Base-by-base conservation (phyloP, 1,139 yeast species). In the Lodderomyces metapsilosis region DNA sequence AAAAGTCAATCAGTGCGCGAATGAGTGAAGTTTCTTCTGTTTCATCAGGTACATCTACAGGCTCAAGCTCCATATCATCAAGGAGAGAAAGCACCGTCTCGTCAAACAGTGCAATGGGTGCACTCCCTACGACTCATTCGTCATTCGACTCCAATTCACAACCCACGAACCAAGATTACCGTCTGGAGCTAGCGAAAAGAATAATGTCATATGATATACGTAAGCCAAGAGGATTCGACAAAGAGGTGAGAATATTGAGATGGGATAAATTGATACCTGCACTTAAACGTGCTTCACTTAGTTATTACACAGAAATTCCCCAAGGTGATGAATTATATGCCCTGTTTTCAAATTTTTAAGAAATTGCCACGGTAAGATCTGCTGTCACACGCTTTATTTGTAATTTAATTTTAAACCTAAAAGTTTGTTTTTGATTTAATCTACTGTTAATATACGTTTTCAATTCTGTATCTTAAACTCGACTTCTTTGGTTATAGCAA, bases 221-320 rank as follows among this genome's bases (percentile, higher is more conserved):
- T 52, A 79, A 78, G 52, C 87, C 86, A 27, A 66, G 86, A 51
- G 85, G 85, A 1, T 80, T 81, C 56, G 85, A 80, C 53, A 81
- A 80, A 57, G 85, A 80, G 50, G 84, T 81, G 23, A 62, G 86
- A 40, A 80, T 81, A 34, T 61, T 81, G 47, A 67, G 74, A 44
- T 81, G 86, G 86, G 79, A 74, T 41, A 78, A 74, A 49, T 64
- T 81, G 45, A 71, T 70, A 11, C 80, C 83, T 2, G 85, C 86
- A 25, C 64, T 81, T 45, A 71, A 66, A 54, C 70, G 86, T 54
- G 86, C 86, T 5, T 60, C 81, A 44, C 84, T 79, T 56, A 77
- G 84, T 56, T 81, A 81, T 54, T 80, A 79, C 54, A 78, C 78
- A 17, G 83, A 78, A 53, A 69, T 76, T 45, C 71, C 81, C 4